Evolutionary conservation across 2,329 filamentous ascomycete genomes (phyloP).

Genomic region (Pseudocercospora crystallina): DNA sequence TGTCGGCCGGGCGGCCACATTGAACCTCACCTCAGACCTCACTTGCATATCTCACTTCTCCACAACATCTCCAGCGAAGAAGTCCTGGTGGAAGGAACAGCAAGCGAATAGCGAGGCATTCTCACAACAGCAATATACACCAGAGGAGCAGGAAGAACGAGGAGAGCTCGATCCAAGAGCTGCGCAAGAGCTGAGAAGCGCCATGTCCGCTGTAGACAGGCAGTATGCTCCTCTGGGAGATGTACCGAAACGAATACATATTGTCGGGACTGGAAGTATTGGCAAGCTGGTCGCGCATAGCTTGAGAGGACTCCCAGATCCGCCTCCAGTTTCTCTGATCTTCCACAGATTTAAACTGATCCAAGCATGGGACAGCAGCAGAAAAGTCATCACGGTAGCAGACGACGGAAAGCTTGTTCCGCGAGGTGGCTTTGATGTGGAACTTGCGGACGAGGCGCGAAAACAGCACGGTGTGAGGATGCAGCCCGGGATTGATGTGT

Average conservation of each 20-base stretch:
- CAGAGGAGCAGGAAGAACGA: slow-evolving; percentile 4
- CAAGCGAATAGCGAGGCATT: no score
- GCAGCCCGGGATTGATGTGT: slow-evolving; percentile 21
- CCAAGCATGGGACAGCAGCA: slow-evolving; percentile 49
- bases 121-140: background rate
- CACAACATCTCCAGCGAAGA: no score
- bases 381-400: slow-evolving; percentile 49
- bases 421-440: slow-evolving; percentile 47
- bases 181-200: slow-evolving; percentile 9
- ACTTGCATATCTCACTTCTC: no score
- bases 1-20: slow-evolving; percentile 46
- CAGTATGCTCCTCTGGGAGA: slow-evolving; percentile 29
- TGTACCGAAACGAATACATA: slow-evolving; percentile 61
- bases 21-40: slow-evolving; percentile 21
- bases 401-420: slow-evolving; percentile 41
- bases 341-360: slow-evolving; percentile 58
- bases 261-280: slow-evolving; percentile 79
- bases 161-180: slow-evolving; percentile 9
- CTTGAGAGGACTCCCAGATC: slow-evolving; percentile 59
- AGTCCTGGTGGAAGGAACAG: background rate
- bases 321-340: slow-evolving; percentile 77
- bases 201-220: slow-evolving; percentile 28
- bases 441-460: slow-evolving; percentile 39
- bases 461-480: slow-evolving; percentile 40
- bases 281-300: slow-evolving; percentile 76